These are phyloP conservation scores for Mycena leptocephala DNA, from an alignment of 768 basidiomycete genomes.

Conservation along the genomic window DNA sequence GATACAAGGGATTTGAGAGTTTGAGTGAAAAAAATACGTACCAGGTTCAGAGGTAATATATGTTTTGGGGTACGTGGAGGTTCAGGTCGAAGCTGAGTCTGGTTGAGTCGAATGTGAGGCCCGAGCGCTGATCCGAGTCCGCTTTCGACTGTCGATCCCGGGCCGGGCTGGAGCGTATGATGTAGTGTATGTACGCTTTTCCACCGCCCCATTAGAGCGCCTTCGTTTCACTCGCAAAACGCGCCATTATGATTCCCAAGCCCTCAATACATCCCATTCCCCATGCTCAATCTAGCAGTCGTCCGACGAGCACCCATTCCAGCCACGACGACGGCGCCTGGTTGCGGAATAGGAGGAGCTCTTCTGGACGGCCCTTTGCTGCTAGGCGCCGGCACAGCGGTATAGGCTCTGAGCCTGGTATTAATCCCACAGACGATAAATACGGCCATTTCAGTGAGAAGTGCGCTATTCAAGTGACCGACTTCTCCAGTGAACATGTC, in stretches of 20 bases:
- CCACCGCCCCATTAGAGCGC: too few relatives aligned
- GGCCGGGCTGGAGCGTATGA: too few relatives aligned
- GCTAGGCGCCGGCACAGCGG: background rate
- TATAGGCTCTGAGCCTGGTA: slow-evolving; percentile 31
- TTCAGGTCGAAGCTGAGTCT: too few relatives aligned
- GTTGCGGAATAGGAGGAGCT: background rate
- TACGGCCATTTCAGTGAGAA: slow-evolving; percentile 14
- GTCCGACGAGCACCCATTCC: background rate
- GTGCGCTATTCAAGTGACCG: slow-evolving; percentile 25
- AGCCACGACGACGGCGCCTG: background rate
- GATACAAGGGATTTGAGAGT: background rate
- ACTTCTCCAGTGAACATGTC: slow-evolving; percentile 25
- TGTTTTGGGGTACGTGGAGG: too few relatives aligned
- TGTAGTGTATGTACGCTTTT: too few relatives aligned
- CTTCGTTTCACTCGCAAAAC: background rate
- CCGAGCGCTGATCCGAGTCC: too few relatives aligned
- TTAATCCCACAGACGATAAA: slow-evolving; percentile 21
- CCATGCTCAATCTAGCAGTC: background rate
- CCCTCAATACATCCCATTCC: background rate
- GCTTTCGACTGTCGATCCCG: too few relatives aligned
- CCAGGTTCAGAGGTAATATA: too few relatives aligned
- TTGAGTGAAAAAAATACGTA: too few relatives aligned
- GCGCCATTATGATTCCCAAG: background rate
- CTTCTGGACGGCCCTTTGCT: background rate
- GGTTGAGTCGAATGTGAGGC: too few relatives aligned